Conservation (phyloP, 2,329 filamentous ascomycete species). For the Colletotrichum sp. region DNA sequence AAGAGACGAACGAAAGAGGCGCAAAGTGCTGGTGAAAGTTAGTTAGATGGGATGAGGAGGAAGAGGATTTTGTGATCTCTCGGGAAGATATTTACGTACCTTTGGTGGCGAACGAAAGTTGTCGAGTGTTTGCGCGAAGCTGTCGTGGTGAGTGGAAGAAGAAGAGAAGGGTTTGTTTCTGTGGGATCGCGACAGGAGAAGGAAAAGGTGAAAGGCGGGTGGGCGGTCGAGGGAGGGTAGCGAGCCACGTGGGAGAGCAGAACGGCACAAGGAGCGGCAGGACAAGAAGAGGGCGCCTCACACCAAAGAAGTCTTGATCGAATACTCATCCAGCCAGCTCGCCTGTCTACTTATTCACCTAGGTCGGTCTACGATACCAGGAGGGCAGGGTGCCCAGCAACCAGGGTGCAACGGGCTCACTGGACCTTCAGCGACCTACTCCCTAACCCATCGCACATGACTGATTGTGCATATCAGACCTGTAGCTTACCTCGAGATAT, state of each 20-base stretch:
- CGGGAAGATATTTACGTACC: neutral
- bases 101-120: neutral
- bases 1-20: neutral
- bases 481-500: neutral
- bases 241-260: neutral
- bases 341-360: neutral
- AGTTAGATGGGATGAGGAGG: neutral
- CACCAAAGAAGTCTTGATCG: neutral
- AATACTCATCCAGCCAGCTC: neutral
- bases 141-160: neutral
- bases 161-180: neutral
- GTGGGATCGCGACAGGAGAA: neutral
- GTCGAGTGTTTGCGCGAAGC: neutral
- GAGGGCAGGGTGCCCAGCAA: neutral
- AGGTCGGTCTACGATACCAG: neutral
- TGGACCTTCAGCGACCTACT: neutral
- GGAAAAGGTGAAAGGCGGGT: neutral
- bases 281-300: neutral
- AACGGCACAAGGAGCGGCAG: neutral
- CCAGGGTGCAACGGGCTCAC: neutral
- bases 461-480: neutral
- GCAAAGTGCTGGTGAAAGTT: neutral
- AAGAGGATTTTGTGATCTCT: neutral
- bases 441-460: neutral
- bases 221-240: neutral